Evolutionary conservation across 805 yeast genomes (phyloP).

Genomic region (Nakazawaea ishiwadae): DNA sequence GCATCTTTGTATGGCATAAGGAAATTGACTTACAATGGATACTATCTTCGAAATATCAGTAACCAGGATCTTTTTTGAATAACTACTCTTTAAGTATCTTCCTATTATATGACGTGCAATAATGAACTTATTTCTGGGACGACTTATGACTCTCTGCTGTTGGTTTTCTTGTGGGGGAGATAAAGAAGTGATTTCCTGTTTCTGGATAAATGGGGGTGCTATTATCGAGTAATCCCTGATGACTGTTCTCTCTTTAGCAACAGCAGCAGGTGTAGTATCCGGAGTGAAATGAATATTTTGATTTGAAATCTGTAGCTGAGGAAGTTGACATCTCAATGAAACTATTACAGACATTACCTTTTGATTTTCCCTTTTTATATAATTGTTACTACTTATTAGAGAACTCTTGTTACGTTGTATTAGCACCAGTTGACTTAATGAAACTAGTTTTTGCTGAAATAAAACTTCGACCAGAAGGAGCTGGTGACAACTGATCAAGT

Average conservation of each 20-base stretch:
- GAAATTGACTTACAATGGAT: background rate
- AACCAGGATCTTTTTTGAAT: background rate
- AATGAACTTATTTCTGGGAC: conserved; percentile 1
- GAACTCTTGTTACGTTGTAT: background rate
- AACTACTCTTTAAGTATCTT: background rate
- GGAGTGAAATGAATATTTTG: too few species aligned
- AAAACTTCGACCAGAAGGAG: too few species aligned
- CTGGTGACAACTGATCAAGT: too few species aligned
- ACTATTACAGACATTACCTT: background rate
- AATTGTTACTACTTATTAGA: background rate
- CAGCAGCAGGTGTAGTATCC: background rate
- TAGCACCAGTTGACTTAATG: too few species aligned
- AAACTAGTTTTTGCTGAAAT: too few species aligned
- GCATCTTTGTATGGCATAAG: too few species aligned
- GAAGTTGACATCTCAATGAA: background rate
- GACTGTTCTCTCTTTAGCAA: background rate
- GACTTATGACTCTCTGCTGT: background rate
- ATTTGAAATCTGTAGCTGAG: too few species aligned
- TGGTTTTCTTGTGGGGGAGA: background rate
- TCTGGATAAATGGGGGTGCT: too few species aligned
- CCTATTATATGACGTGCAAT: conserved; percentile 3
- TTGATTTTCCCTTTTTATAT: too few species aligned
- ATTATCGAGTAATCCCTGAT: background rate
- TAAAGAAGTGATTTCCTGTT: background rate
- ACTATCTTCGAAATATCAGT: background rate